These are phyloP conservation scores for Metarhizium brunneum DNA, from an alignment of 2,329 filamentous ascomycete species.

Conservation along the genomic window DNA sequence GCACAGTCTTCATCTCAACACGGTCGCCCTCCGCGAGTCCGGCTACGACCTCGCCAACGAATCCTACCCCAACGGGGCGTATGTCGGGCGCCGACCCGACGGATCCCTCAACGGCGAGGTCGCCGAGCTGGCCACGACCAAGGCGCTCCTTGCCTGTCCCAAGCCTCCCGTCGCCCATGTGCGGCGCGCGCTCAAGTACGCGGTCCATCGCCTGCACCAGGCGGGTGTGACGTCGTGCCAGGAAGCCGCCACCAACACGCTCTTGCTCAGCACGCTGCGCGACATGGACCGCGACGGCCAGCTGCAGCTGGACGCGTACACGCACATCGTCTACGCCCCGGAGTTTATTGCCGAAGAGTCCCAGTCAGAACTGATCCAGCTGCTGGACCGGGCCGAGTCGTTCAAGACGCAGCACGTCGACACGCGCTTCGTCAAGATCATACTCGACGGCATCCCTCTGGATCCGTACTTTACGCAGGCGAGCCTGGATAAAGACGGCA, in stretches of 20 bases:
- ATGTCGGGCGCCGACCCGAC: too few species aligned
- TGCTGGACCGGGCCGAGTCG: not conserved
- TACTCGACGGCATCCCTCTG: not conserved
- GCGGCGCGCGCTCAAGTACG: too few species aligned
- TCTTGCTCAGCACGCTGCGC: not conserved
- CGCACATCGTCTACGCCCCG: conserved; percentile 1
- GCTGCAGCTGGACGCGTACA: not conserved
- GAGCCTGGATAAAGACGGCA: too few species aligned
- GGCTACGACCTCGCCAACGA: conserved; percentile 1
- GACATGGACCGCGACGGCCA: not conserved
- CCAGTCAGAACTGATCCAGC: not conserved
- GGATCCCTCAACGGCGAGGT: too few species aligned
- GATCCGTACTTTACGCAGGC: too few species aligned
- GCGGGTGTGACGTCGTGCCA: conserved; percentile 3
- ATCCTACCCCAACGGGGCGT: not conserved
- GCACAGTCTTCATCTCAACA: conserved; percentile 1
- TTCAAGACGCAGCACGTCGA: not conserved
- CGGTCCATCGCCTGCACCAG: not conserved
- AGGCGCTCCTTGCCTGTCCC: too few species aligned
- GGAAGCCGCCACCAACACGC: conserved; percentile 1
- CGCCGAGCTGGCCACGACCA: too few species aligned
- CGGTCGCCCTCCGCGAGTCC: not conserved
- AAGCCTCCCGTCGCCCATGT: too few species aligned
- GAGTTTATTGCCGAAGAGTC: not conserved
- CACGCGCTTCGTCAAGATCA: conserved; percentile 2